A percentile compares a stretch with the other conserved stretches of the same genome.
These are phyloP conservation scores for Fusarium compactum DNA, from an alignment of 2,329 filamentous ascomycete species.

Conservation along the genomic window DNA sequence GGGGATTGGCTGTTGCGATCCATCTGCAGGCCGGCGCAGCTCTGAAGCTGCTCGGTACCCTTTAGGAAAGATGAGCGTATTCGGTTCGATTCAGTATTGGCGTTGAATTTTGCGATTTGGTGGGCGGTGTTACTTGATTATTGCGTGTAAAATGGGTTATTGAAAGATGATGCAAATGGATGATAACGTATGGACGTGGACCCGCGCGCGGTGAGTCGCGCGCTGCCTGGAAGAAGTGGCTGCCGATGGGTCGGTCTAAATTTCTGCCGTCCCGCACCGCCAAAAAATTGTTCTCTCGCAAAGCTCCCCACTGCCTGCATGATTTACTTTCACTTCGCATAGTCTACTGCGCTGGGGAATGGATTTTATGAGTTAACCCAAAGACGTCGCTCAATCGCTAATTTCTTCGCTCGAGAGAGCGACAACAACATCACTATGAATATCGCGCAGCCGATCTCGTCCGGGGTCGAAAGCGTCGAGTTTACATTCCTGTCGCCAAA, in stretches of 20 bases:
- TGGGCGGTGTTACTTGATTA: neutral
- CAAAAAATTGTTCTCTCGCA: constrained; percentile 56
- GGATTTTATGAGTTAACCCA: constrained; percentile 40
- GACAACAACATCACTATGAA: constrained; percentile 65
- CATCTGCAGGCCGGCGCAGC: constrained; percentile 52
- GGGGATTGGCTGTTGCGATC: constrained; percentile 64
- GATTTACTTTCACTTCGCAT: constrained; percentile 35
- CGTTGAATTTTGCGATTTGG: neutral
- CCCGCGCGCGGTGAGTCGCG: constrained; percentile 24
- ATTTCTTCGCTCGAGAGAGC: constrained; percentile 32
- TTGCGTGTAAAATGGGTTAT: constrained; percentile 4
- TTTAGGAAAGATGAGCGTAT: neutral
- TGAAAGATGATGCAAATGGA: constrained; percentile 29
- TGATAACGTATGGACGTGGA: constrained; percentile 14
- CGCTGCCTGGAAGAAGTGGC: constrained; percentile 9
- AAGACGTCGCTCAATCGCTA: constrained; percentile 43
- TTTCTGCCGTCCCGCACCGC: constrained; percentile 61
- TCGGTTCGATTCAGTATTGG: neutral
- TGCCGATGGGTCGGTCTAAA: constrained; percentile 38
- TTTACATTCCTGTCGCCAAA: constrained; percentile 86
- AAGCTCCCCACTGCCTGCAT: constrained; percentile 41
- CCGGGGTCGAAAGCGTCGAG: constrained; percentile 86
- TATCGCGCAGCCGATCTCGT: constrained; percentile 84
- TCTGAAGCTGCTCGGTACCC: neutral
- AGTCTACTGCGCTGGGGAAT: constrained; percentile 35